These are phyloP conservation scores for Lunasporangiospora selenospora DNA, from an alignment of 192 early-diverging fungal species.

Conservation along the genomic window DNA sequence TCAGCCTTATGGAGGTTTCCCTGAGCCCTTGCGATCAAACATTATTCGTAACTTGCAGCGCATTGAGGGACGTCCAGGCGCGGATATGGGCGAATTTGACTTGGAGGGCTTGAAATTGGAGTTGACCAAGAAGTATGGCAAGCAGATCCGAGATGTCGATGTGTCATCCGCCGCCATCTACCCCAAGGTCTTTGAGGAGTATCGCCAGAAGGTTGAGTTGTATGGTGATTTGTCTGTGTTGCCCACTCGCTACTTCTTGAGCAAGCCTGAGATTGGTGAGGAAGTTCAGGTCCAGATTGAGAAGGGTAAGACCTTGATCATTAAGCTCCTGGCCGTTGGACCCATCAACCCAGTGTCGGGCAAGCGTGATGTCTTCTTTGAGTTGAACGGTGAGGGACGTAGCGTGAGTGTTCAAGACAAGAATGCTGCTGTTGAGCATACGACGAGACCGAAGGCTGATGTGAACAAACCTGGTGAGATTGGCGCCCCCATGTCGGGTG, in stretches of 20 bases:
- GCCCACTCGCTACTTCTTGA: slow-evolving; percentile 91
- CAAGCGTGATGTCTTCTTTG: slow-evolving; percentile 94
- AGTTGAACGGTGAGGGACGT: slow-evolving; percentile 93
- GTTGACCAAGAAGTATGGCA: slow-evolving; percentile 83
- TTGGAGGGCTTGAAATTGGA: slow-evolving; percentile 74
- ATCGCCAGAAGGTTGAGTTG: slow-evolving; percentile 69
- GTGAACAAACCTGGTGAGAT: slow-evolving; percentile 79
- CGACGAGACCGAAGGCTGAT: slow-evolving; percentile 80
- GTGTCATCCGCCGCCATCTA: slow-evolving; percentile 91
- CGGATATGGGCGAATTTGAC: slow-evolving; percentile 79
- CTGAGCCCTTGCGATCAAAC: slow-evolving; percentile 82
- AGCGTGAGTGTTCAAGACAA: slow-evolving; percentile 76
- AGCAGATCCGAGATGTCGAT: slow-evolving; percentile 84
- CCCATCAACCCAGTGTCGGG: slow-evolving; percentile 77
- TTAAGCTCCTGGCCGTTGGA: slow-evolving; percentile 91
- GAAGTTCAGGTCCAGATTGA: slow-evolving; percentile 90
- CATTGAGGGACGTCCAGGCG: slow-evolving; percentile 89
- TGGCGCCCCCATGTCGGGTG: slow-evolving; percentile 96
- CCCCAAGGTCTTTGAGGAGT: slow-evolving; percentile 93
- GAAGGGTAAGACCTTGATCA: slow-evolving; percentile 88
- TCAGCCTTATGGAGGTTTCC: slow-evolving; percentile 95
- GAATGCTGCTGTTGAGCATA: slow-evolving; percentile 68
- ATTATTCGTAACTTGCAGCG: slow-evolving; percentile 81
- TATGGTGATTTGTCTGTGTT: slow-evolving; percentile 90
- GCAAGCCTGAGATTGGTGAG: slow-evolving; percentile 85